These are phyloP conservation scores for Calophaca sinica DNA, from an alignment of 306 rosid species.

Conservation along the genomic window DNA sequence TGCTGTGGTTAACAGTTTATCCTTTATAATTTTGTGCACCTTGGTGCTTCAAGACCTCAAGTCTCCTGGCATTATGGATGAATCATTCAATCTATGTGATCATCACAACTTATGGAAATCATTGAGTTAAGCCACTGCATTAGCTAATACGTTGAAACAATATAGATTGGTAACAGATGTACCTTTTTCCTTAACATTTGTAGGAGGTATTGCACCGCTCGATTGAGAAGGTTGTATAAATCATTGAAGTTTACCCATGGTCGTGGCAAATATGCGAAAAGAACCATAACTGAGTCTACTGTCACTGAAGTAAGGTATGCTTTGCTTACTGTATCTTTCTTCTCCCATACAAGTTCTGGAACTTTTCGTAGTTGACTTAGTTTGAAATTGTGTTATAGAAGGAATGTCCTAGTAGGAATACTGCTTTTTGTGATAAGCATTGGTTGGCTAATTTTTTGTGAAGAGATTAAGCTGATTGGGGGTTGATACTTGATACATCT, in stretches of 20 bases:
- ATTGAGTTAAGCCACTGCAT: slow-evolving; percentile 2
- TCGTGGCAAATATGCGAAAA: slow-evolving; percentile 83
- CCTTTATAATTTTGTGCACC: slow-evolving; percentile 18
- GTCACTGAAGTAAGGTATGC: slow-evolving; percentile 90
- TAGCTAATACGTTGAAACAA: slow-evolving; percentile 11
- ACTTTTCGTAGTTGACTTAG: slow-evolving; percentile 22
- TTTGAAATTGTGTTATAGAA: slow-evolving; percentile 27
- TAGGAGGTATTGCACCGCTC: slow-evolving; percentile 96
- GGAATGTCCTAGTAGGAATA: neutral
- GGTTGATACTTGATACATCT: neutral
- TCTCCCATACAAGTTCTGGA: neutral
- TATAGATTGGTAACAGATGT: slow-evolving; percentile 33
- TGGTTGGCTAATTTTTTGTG: neutral
- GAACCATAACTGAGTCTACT: slow-evolving; percentile 72
- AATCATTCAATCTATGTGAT: neutral
- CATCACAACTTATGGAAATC: neutral
- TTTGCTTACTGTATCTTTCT: slow-evolving; percentile 5
- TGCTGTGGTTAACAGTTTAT: slow-evolving; percentile 12
- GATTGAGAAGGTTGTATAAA: slow-evolving; percentile 90
- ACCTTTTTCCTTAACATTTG: neutral
- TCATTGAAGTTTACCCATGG: slow-evolving; percentile 98
- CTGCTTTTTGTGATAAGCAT: neutral
- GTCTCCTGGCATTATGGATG: slow-evolving; percentile 21
- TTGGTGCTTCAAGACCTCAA: slow-evolving; percentile 1
- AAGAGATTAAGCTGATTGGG: slow-evolving; percentile 9